Base-by-base conservation (phyloP, 805 yeast species). In the Cyberlindnera samutprakarnensis region DNA sequence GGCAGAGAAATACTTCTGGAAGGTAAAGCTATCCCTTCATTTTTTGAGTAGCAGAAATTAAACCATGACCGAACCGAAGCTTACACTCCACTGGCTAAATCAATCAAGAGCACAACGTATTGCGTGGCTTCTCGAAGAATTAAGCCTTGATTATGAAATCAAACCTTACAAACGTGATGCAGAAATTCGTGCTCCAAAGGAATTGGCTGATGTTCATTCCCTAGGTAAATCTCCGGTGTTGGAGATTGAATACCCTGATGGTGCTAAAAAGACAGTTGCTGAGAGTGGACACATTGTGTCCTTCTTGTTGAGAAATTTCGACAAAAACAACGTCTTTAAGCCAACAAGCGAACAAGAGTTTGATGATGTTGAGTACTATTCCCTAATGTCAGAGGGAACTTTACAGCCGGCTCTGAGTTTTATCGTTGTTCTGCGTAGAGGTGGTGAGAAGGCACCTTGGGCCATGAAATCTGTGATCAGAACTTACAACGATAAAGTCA, bases 181-280 rank as follows among this genome's bases (percentile, higher is more conserved):
- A 39, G 54, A 57, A 7, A 59, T 63, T 14, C 62, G 63, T 54
- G 75, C 76, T 1, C 74, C 72, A 7, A 56, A 57, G 2, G 74
- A 60, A 22, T 52, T 78, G 24, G 61, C 61, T 37, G 58, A 68
- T 24, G 56, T 76, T 9, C 81, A 75, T 46, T 79, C 82, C 8
- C 53, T 72, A 14, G 87, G 86, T 1, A 75, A 74, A 45, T 58
- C 75, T 1, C 90, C 90, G 1, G 51, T 78, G 2, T 39, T 81
- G 27, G 78, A 71, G 39, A 49, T 65, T 23, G 59, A 61, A 27
- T 66, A 60, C 18, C 39, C 42, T 15, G 41, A 43, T 27, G 54
- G 59, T 11, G 47, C 47, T 14, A 31, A 26, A 22, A 45, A 40
- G 19, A 47, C 57, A 2, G 40, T 75, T 27, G 75, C 74, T 10